Evolutionary conservation across 768 basidiomycete species (phyloP).

Genomic region (Lactifluus hygrophoroides): DNA sequence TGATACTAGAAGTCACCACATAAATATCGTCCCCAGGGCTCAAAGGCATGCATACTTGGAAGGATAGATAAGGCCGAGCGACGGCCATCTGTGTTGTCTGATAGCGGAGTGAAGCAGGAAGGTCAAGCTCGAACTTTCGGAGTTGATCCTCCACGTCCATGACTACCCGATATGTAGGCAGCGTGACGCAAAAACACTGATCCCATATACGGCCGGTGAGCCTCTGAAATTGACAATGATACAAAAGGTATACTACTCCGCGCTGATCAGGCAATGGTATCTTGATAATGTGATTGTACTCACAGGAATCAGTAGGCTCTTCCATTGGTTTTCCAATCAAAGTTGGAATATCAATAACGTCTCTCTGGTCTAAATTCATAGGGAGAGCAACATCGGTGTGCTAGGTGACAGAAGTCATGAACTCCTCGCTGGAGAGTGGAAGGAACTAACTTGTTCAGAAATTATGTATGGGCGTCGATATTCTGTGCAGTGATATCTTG

Average conservation of each 20-base stretch:
- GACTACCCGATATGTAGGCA: constrained; percentile 20
- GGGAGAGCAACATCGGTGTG: constrained; percentile 21
- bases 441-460: constrained; percentile 17
- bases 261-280: background rate
- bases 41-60: constrained; percentile 11
- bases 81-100: constrained; percentile 15
- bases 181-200: constrained; percentile 20
- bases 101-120: constrained; percentile 18
- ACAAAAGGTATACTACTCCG: constrained; percentile 17
- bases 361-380: constrained; percentile 21
- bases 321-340: constrained; percentile 20
- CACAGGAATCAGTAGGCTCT: constrained; percentile 20
- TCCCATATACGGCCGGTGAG: constrained; percentile 21
- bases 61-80: constrained; percentile 18
- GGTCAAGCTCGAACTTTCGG: constrained; percentile 19
- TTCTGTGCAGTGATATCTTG: constrained; percentile 15
- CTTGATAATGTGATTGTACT: background rate
- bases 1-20: constrained; percentile 8
- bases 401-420: constrained; percentile 3
- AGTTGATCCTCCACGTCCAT: constrained; percentile 21
- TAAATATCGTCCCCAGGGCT: background rate
- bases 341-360: constrained; percentile 13
- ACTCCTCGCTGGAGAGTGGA: background rate
- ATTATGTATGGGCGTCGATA: constrained; percentile 23
- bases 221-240: constrained; percentile 8